Conservation (phyloP, 148 eudicot genomes). For the Nepenthes mirabilis region DNA sequence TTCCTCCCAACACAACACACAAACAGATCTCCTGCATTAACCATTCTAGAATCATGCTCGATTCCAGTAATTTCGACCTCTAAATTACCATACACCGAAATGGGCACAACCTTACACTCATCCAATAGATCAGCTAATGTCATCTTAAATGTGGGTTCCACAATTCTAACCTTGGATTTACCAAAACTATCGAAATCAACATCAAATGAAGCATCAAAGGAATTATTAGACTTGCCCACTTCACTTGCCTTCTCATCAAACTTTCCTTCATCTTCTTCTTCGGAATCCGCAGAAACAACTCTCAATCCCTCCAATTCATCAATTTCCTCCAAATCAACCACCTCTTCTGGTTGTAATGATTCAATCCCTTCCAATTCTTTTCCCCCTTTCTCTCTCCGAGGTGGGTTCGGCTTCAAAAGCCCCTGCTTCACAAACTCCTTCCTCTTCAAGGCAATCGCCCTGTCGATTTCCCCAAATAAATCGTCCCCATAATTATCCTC, state of each 20-base stretch:
- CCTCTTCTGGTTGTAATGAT: slow-evolving; percentile 63
- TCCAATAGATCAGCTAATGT: slow-evolving; percentile 85
- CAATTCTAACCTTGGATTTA: slow-evolving; percentile 45
- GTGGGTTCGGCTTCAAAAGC: slow-evolving; percentile 54
- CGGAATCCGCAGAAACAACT: slow-evolving; percentile 23
- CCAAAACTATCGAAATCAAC: slow-evolving; percentile 58
- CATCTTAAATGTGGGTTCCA: slow-evolving; percentile 83
- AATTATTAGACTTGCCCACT: slow-evolving; percentile 12
- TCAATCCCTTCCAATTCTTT: slow-evolving; percentile 16
- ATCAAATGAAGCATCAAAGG: slow-evolving; percentile 30
- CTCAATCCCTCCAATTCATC: slow-evolving; percentile 42
- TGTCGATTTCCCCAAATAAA: slow-evolving; percentile 71
- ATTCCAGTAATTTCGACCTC: slow-evolving; percentile 82
- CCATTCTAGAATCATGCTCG: slow-evolving; percentile 82
- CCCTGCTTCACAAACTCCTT: slow-evolving; percentile 80
- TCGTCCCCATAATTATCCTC: slow-evolving; percentile 38
- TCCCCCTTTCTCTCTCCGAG: slow-evolving; percentile 12
- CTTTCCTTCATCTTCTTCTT: slow-evolving; percentile 20
- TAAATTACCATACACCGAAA: slow-evolving; percentile 74
- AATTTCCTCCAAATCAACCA: slow-evolving; percentile 78
- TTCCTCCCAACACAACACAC: slow-evolving; percentile 81
- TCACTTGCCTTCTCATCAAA: slow-evolving; percentile 25
- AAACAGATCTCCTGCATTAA: slow-evolving; percentile 84
- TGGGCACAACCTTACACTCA: slow-evolving; percentile 86
- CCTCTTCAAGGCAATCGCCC: slow-evolving; percentile 59